These are phyloP conservation scores for Acarospora socialis DNA, from an alignment of 2,329 filamentous ascomycete genomes.

Conservation along the genomic window DNA sequence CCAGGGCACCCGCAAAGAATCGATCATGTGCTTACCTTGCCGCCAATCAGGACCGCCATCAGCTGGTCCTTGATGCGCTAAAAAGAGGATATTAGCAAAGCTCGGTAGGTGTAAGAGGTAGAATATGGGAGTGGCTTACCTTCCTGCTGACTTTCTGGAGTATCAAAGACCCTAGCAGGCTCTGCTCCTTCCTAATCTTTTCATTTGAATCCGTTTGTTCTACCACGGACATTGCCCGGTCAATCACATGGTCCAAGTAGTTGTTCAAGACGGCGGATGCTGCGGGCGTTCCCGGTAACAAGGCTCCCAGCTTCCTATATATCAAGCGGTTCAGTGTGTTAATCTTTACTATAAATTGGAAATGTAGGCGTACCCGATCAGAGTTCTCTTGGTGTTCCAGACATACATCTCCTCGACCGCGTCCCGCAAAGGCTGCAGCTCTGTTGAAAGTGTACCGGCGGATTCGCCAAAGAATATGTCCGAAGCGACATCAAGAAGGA, in stretches of 20 bases:
- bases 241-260: not conserved
- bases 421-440: slow-evolving; percentile 2
- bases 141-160: not conserved
- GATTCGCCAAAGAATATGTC: slow-evolving; percentile 3
- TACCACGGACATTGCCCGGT: not conserved
- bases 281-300: not conserved
- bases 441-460: slow-evolving; percentile 1
- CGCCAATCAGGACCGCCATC: not conserved
- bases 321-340: too few relatives aligned
- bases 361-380: too few relatives aligned
- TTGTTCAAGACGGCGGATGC: not conserved
- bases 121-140: too few relatives aligned
- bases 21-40: too few relatives aligned
- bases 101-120: too few relatives aligned
- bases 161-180: not conserved
- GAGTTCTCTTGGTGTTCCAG: slow-evolving; percentile 1
- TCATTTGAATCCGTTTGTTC: not conserved
- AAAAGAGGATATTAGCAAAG: too few relatives aligned
- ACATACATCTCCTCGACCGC: slow-evolving; percentile 5
- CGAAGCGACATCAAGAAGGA: slow-evolving; percentile 1
- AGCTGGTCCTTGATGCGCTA: slow-evolving; percentile 1
- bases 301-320: not conserved
- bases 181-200: not conserved
- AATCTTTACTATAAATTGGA: too few relatives aligned
- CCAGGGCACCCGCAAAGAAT: too few relatives aligned